Evolutionary conservation across 768 basidiomycete genomes (phyloP).

Genomic region (Mycena rosella): DNA sequence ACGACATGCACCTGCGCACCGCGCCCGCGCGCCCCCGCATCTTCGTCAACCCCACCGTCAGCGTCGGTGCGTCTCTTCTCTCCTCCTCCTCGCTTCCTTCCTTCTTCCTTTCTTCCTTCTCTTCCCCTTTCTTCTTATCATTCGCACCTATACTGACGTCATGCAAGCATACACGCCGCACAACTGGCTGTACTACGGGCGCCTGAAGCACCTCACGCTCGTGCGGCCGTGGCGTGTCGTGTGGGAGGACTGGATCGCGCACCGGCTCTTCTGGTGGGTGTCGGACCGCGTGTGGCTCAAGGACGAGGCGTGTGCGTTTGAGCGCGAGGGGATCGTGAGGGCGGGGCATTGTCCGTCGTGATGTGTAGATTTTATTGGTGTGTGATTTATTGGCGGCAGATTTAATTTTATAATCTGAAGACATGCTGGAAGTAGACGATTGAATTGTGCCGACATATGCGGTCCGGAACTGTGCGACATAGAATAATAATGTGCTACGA

Average conservation of each 20-base stretch:
- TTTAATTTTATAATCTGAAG: slow-evolving; percentile 5
- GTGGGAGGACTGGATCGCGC: slow-evolving; percentile 42
- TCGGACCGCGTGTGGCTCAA: slow-evolving; percentile 38
- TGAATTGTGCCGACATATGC: too few species aligned
- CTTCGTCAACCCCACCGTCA: slow-evolving; percentile 36
- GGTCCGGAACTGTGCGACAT: too few species aligned
- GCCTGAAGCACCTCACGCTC: slow-evolving; percentile 34
- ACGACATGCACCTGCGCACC: slow-evolving; percentile 41
- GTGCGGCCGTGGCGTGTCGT: slow-evolving; percentile 39
- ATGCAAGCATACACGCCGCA: slow-evolving; percentile 38
- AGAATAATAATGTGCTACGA: too few species aligned
- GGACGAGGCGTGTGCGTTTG: slow-evolving; percentile 35
- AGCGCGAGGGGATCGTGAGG: slow-evolving; percentile 36
- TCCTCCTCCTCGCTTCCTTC: too few species aligned
- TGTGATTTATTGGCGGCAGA: too few species aligned
- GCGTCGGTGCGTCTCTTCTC: slow-evolving; percentile 27
- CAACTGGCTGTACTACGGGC: slow-evolving; percentile 39
- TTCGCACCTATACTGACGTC: too few species aligned
- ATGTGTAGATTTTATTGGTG: too few species aligned
- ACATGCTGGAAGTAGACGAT: too few species aligned
- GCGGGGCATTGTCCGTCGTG: slow-evolving; percentile 20
- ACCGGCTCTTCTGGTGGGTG: slow-evolving; percentile 39
- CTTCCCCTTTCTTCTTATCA: too few species aligned
- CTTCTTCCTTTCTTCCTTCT: too few species aligned
- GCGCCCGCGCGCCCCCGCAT: slow-evolving; percentile 36